Conservation (phyloP, 2,329 filamentous ascomycete species). For the Onygena corvina region DNA sequence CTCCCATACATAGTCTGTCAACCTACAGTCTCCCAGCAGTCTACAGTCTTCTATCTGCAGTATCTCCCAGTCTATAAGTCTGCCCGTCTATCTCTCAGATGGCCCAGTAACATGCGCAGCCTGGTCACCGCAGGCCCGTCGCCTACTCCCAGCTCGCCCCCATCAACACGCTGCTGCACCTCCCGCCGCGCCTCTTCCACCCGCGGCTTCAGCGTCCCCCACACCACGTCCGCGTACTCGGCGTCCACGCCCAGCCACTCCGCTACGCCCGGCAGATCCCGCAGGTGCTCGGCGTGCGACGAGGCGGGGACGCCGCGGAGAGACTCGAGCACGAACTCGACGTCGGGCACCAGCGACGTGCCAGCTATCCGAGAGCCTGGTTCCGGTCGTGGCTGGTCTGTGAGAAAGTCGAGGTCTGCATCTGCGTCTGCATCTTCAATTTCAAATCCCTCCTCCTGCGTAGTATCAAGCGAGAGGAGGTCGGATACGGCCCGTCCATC, state of each 20-base stretch:
- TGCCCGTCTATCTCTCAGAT: conserved; percentile 15
- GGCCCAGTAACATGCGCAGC: conserved; percentile 14
- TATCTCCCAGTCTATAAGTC: neutral
- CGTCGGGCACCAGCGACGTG: conserved; percentile 11
- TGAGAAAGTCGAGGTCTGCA: conserved; percentile 12
- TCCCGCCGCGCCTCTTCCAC: conserved; percentile 15
- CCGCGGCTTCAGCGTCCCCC: conserved; percentile 15
- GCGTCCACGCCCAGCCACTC: conserved; percentile 16
- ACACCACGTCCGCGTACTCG: conserved; percentile 15
- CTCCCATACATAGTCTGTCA: neutral
- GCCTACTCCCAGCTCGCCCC: conserved; percentile 6
- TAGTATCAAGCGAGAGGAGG: conserved; percentile 30
- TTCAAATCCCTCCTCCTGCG: conserved; percentile 18
- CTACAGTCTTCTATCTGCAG: neutral
- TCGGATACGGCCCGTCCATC: conserved; percentile 35
- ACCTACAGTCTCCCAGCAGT: neutral
- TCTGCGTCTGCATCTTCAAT: conserved; percentile 15
- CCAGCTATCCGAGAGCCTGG: conserved; percentile 21
- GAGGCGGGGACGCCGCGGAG: neutral
- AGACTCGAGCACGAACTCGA: conserved; percentile 13
- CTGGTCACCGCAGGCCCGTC: conserved; percentile 16
- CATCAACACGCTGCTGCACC: conserved; percentile 11
- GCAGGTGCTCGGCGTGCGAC: neutral
- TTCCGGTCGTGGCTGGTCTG: conserved; percentile 14
- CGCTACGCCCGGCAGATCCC: conserved; percentile 13